Percentiles rank a stretch among this genome's conserved stretches.
phyloP scores from a whole-genome alignment of 2,329 filamentous ascomycete genomes.

The Pseudopyricularia javanii region DNA sequence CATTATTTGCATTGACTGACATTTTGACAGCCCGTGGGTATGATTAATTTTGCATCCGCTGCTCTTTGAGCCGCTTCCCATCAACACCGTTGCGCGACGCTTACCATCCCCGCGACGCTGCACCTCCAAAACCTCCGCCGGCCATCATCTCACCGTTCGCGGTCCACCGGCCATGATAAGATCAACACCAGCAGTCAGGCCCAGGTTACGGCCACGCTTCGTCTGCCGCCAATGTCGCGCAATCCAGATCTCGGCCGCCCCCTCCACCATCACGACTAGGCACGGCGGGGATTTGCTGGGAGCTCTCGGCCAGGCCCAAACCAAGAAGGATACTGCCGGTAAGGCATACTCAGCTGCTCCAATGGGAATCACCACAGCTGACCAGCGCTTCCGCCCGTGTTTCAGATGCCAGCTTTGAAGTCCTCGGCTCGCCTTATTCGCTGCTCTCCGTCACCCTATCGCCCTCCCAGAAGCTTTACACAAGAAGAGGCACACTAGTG shows the following conservation, averaged over 20 bases:
- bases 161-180: slow-evolving; percentile 26
- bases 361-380: neutral
- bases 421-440: slow-evolving; percentile 83
- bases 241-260: slow-evolving; percentile 51
- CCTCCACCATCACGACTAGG: slow-evolving; percentile 41
- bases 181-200: slow-evolving; percentile 18
- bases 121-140: neutral
- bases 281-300: slow-evolving; percentile 43
- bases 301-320: slow-evolving; percentile 24
- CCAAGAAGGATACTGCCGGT: slow-evolving; percentile 37
- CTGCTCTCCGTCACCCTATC: slow-evolving; percentile 88
- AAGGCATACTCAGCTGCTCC: slow-evolving; percentile 7
- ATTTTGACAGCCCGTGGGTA: neutral
- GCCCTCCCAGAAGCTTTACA: slow-evolving; percentile 87
- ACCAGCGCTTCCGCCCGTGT: neutral
- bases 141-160: slow-evolving; percentile 21
- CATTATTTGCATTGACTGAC: neutral
- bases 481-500: slow-evolving; percentile 80
- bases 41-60: too few species aligned
- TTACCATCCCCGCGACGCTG: too few species aligned
- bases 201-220: slow-evolving; percentile 17
- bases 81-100: too few species aligned
- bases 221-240: slow-evolving; percentile 43
- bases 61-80: too few species aligned
- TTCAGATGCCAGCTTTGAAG: slow-evolving; percentile 86